These are phyloP conservation scores for Cytospora chrysosperma DNA, from an alignment of 2,329 filamentous ascomycete species.

Conservation along the genomic window DNA sequence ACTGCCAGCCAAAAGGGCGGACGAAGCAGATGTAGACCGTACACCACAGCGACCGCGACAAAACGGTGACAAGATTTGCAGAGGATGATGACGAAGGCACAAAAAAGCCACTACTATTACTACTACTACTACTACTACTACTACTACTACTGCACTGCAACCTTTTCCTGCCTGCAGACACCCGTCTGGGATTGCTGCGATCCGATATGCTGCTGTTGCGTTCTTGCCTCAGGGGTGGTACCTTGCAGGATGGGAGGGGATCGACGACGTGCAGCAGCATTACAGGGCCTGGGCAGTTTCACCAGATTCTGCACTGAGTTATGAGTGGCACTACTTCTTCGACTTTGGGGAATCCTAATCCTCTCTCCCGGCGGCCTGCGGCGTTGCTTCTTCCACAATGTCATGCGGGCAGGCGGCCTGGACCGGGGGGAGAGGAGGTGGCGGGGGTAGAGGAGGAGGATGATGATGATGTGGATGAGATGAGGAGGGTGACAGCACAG, in stretches of 20 bases:
- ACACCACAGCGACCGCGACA: no score
- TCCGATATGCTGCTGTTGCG: not conserved
- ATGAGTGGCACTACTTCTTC: no score
- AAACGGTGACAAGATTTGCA: no score
- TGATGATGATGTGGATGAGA: no score
- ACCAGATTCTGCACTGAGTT: not conserved
- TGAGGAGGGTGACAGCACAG: not conserved
- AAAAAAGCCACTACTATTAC: no score
- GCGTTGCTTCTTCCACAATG: no score
- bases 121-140: no score
- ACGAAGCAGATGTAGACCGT: not conserved
- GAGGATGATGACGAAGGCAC: no score
- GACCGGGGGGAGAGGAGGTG: not conserved
- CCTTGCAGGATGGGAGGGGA: not conserved
- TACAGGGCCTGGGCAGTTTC: not conserved
- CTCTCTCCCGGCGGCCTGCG: no score
- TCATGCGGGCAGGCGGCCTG: no score
- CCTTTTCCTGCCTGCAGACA: not conserved
- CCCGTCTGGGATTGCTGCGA: not conserved
- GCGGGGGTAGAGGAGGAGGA: not conserved
- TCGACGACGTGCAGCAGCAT: not conserved
- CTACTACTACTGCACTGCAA: not conserved
- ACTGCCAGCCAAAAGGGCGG: not conserved
- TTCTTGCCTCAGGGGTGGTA: not conserved
- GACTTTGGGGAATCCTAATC: no score